These are phyloP conservation scores for Calocera viscosa DNA, from an alignment of 768 basidiomycete genomes.

Conservation along the genomic window DNA sequence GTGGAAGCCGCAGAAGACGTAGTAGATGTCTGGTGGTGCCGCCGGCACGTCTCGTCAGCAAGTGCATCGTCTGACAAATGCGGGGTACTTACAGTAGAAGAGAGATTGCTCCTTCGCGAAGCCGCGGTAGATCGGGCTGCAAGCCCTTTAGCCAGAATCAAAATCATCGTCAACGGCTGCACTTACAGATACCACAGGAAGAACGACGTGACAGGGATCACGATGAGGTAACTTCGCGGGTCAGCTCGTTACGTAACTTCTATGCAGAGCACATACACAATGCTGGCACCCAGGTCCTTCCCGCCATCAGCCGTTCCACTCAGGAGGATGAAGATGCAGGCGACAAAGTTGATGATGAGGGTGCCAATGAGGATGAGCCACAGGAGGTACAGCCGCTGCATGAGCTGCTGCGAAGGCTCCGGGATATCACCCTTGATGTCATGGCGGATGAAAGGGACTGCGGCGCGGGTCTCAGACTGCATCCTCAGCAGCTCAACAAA, in stretches of 20 bases:
- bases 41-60: neutral
- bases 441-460: slow-evolving; percentile 90
- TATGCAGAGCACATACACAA: slow-evolving; percentile 44
- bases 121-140: slow-evolving; percentile 88
- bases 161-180: neutral
- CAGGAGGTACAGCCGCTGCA: slow-evolving; percentile 78
- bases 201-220: slow-evolving; percentile 72
- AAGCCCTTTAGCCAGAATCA: neutral
- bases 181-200: slow-evolving; percentile 87
- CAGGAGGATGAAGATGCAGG: slow-evolving; percentile 74
- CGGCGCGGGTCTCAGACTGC: slow-evolving; percentile 30
- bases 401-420: slow-evolving; percentile 59
- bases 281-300: slow-evolving; percentile 66
- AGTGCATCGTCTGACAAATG: neutral
- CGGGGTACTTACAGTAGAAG: slow-evolving; percentile 63
- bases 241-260: slow-evolving; percentile 11
- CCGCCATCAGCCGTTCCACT: slow-evolving; percentile 64
- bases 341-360: slow-evolving; percentile 77
- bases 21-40: slow-evolving; percentile 64
- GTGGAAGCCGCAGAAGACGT: slow-evolving; percentile 94
- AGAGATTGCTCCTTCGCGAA: slow-evolving; percentile 96
- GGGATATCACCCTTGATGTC: slow-evolving; percentile 85
- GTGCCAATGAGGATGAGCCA: slow-evolving; percentile 84
- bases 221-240: slow-evolving; percentile 46
- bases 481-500: neutral